Conservation (phyloP, 2,329 filamentous ascomycete genomes). For the Eutypella sp. region DNA sequence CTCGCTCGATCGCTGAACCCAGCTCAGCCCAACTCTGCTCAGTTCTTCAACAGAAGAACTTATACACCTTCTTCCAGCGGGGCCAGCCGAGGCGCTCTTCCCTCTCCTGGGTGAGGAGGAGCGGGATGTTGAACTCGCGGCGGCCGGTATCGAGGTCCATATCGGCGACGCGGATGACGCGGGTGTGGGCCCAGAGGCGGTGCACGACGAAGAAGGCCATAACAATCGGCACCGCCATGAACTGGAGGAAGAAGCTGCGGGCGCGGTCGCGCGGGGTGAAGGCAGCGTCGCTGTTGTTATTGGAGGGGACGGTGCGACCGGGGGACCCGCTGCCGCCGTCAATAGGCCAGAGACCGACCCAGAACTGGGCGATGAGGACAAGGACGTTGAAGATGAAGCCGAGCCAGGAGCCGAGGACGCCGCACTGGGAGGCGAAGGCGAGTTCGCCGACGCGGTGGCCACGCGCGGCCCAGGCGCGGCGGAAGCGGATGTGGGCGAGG, state of each 20-base stretch:
- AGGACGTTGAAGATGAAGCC: slow-evolving; percentile 71
- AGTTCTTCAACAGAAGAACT: slow-evolving; percentile 59
- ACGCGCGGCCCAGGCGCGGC: slow-evolving; percentile 66
- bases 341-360: slow-evolving; percentile 76
- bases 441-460: slow-evolving; percentile 71
- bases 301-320: neutral
- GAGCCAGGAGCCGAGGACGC: slow-evolving; percentile 73
- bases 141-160: slow-evolving; percentile 88
- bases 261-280: slow-evolving; percentile 37
- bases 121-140: slow-evolving; percentile 75
- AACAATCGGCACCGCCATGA: slow-evolving; percentile 66
- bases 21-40: neutral
- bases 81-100: slow-evolving; percentile 71
- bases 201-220: slow-evolving; percentile 65
- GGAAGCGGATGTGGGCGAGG: slow-evolving; percentile 88
- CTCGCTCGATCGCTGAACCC: neutral
- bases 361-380: slow-evolving; percentile 80
- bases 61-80: slow-evolving; percentile 70
- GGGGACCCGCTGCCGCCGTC: slow-evolving; percentile 42
- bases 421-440: slow-evolving; percentile 75
- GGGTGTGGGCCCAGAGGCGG: slow-evolving; percentile 69
- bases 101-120: slow-evolving; percentile 73
- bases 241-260: slow-evolving; percentile 68
- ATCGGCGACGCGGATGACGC: slow-evolving; percentile 60
- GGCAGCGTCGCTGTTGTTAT: neutral